These are phyloP conservation scores for Massariosphaeria phaeospora DNA, from an alignment of 495 filamentous ascomycete species.

Conservation along the genomic window DNA sequence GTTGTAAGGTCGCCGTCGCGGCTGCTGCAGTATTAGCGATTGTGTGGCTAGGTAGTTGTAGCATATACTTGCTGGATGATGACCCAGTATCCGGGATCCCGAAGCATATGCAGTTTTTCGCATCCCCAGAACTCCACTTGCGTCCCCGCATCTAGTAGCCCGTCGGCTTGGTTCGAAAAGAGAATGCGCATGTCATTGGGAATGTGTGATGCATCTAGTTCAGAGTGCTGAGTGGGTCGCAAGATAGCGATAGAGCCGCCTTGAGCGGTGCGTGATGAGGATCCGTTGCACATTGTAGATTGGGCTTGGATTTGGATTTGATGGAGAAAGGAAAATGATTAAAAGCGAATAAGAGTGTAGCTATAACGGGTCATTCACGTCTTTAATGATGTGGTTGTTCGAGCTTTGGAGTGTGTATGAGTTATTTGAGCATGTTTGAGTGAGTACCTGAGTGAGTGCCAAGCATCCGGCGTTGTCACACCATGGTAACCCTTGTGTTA, in stretches of 20 bases:
- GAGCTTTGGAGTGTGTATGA: conserved; percentile 3
- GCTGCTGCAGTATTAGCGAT: too few relatives aligned
- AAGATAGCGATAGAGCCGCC: conserved; percentile 23
- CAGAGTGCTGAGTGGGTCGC: conserved; percentile 2
- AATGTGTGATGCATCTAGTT: too few relatives aligned
- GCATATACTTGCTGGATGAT: conserved; percentile 15
- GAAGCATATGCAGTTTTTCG: neutral
- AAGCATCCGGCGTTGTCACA: neutral
- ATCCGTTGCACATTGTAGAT: conserved; percentile 19
- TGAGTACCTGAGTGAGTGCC: conserved; percentile 18
- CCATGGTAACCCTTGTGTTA: too few relatives aligned
- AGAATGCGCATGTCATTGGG: conserved; percentile 10
- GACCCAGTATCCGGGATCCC: conserved; percentile 7
- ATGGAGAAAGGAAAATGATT: neutral
- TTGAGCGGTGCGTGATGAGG: conserved; percentile 11
- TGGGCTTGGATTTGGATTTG: neutral
- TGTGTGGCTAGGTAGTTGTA: neutral
- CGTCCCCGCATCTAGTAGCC: neutral
- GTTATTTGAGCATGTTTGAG: conserved; percentile 25
- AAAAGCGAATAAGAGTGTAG: neutral
- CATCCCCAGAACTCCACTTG: conserved; percentile 15
- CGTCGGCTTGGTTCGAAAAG: conserved; percentile 9
- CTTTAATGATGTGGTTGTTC: neutral
- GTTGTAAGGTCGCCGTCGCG: conserved; percentile 14
- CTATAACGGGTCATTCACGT: too few relatives aligned